These are phyloP conservation scores for Tuber brumale DNA, from an alignment of 495 filamentous ascomycete species.

Conservation along the genomic window DNA sequence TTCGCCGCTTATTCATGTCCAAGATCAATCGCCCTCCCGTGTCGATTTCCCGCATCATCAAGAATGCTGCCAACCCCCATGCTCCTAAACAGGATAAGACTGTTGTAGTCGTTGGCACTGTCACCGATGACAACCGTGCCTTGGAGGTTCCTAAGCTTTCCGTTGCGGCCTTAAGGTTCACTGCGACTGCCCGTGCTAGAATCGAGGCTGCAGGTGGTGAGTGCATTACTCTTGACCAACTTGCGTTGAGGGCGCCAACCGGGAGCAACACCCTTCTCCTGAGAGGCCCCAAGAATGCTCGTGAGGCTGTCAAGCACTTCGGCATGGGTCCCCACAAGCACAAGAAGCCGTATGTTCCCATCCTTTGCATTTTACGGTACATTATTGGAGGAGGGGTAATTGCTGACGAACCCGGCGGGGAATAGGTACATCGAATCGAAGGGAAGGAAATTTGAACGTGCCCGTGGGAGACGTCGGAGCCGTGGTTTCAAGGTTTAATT, in stretches of 20 bases:
- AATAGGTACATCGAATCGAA: constrained; percentile 96
- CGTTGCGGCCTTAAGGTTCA: constrained; percentile 90
- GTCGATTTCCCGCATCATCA: constrained; percentile 80
- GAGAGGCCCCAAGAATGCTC: constrained; percentile 90
- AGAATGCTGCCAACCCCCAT: constrained; percentile 55
- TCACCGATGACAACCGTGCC: constrained; percentile 95
- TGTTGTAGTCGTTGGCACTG: constrained; percentile 81
- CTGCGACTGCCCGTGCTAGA: constrained; percentile 85
- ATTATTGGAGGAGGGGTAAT: constrained; percentile 1
- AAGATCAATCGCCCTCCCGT: constrained; percentile 94
- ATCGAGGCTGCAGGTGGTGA: constrained; percentile 90
- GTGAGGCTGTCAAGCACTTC: constrained; percentile 98
- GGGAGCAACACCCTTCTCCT: constrained; percentile 91
- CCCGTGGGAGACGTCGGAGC: constrained; percentile 94
- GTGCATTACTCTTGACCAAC: constrained; percentile 88
- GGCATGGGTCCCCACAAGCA: constrained; percentile 93
- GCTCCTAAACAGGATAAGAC: constrained; percentile 69
- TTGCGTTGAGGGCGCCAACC: constrained; percentile 85
- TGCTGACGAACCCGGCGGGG: constrained; percentile 48
- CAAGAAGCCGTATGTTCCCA: constrained; percentile 62
- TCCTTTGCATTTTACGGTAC: neutral
- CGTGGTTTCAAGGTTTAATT: constrained; percentile 97
- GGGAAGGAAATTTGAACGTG: constrained; percentile 97
- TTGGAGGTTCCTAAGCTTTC: constrained; percentile 81
- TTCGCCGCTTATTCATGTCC: constrained; percentile 94